Conservation (phyloP, 257 asterid species). For the Gardenia jasminoides region DNA sequence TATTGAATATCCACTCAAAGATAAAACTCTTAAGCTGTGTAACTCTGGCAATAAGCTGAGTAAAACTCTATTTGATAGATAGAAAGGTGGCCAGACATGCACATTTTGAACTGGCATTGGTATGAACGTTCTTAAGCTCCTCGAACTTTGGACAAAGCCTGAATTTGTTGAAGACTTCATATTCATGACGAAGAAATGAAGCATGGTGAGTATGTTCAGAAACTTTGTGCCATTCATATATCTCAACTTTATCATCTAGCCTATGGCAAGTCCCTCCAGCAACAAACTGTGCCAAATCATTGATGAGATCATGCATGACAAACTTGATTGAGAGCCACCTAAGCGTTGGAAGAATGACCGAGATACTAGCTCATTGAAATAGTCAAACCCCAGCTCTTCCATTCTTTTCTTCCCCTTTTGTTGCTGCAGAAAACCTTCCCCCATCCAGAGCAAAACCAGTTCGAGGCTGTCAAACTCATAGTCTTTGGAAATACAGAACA, state of each 20-base stretch:
- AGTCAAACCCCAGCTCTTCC: conserved; percentile 30
- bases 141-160: conserved; percentile 16
- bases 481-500: conserved; percentile 31
- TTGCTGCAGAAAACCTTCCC: conserved; percentile 29
- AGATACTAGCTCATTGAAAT: conserved; percentile 27
- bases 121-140: conserved; percentile 34
- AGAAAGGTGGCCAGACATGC: conserved; percentile 30
- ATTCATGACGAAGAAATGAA: conserved; percentile 22
- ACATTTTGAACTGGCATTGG: conserved; percentile 25
- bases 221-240: conserved; percentile 10
- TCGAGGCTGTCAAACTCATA: conserved; percentile 22
- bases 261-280: conserved; percentile 31
- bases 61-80: conserved; percentile 17
- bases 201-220: conserved; percentile 25
- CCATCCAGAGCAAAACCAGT: conserved; percentile 36
- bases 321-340: conserved; percentile 9
- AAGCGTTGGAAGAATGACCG: conserved; percentile 28
- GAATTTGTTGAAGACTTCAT: conserved; percentile 26
- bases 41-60: conserved; percentile 18
- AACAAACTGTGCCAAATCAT: conserved; percentile 32
- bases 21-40: conserved; percentile 23
- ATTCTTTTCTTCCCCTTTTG: conserved; percentile 16
- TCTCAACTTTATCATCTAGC: conserved; percentile 25
- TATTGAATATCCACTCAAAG: conserved; percentile 24
- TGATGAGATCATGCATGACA: conserved; percentile 36